Percentiles rank a stretch among this genome's conserved stretches.
Conservation (phyloP, 768 basidiomycete species). For the Strobilomyces echinocephalus region DNA sequence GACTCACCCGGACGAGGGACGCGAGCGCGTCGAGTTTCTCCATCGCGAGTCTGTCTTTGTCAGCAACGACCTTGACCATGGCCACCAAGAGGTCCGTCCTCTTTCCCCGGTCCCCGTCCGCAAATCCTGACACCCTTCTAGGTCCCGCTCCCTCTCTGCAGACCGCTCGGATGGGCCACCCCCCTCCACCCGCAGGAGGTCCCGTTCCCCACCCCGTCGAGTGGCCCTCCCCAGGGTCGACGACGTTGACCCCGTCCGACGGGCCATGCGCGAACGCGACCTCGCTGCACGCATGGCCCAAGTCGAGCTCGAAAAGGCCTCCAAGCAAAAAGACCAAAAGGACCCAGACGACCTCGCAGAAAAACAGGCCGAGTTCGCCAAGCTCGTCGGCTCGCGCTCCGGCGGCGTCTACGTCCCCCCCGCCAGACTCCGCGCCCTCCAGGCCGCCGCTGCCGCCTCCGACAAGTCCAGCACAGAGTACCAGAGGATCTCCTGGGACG, state of each 20-base stretch:
- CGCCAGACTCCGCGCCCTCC: slow-evolving; percentile 85
- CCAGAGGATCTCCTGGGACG: slow-evolving; percentile 96
- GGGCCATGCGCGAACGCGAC: slow-evolving; percentile 74
- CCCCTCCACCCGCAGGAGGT: slow-evolving; percentile 40
- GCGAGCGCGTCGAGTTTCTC: slow-evolving; percentile 49
- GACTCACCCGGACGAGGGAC: slow-evolving; percentile 49
- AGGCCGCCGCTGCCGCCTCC: slow-evolving; percentile 69
- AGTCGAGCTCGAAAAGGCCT: slow-evolving; percentile 57
- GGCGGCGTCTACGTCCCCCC: slow-evolving; percentile 98
- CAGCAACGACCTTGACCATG: slow-evolving; percentile 31
- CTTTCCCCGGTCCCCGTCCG: not conserved
- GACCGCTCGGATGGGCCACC: slow-evolving; percentile 32
- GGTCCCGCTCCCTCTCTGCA: slow-evolving; percentile 48
- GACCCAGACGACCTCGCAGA: slow-evolving; percentile 49
- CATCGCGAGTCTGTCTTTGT: slow-evolving; percentile 31
- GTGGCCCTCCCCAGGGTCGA: slow-evolving; percentile 45
- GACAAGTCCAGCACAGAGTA: slow-evolving; percentile 87
- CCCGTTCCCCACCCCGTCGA: slow-evolving; percentile 33
- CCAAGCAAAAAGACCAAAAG: slow-evolving; percentile 48
- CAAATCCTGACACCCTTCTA: slow-evolving; percentile 19
- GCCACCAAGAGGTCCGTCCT: slow-evolving; percentile 38
- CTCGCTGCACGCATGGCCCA: slow-evolving; percentile 67
- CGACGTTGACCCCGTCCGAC: slow-evolving; percentile 75
- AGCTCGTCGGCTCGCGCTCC: slow-evolving; percentile 72
- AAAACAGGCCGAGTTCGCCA: slow-evolving; percentile 83